Conservation (phyloP, 257 asterid species). For the Solanum chiquidenum region DNA sequence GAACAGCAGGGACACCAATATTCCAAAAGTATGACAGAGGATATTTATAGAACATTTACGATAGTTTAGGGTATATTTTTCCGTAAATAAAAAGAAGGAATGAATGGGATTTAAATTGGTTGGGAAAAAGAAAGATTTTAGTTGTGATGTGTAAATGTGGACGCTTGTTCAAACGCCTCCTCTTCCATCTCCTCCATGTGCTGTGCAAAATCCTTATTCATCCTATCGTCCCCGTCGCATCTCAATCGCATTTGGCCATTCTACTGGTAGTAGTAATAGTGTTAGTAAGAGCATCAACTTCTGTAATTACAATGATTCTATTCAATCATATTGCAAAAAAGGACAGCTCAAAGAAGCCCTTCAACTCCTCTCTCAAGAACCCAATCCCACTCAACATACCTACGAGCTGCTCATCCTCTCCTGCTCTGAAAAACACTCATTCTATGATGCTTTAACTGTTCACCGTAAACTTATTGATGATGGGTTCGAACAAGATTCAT, state of each 20-base stretch:
- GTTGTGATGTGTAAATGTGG: background rate
- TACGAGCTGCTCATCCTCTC: conserved; percentile 73
- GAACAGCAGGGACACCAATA: too few relatives aligned
- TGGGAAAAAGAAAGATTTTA: too few relatives aligned
- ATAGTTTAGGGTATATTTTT: too few relatives aligned
- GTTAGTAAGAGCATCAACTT: background rate
- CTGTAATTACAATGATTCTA: conserved; percentile 31
- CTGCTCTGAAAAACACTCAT: conserved; percentile 31
- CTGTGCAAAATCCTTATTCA: background rate
- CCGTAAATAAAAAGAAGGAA: too few relatives aligned
- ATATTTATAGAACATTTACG: rapidly evolving
- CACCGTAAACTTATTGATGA: conserved; percentile 42
- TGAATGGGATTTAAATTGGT: too few relatives aligned
- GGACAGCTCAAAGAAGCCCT: conserved; percentile 77
- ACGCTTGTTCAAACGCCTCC: background rate
- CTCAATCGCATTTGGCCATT: background rate
- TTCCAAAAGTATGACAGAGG: rapidly evolving
- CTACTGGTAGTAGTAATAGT: background rate
- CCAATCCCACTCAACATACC: conserved; percentile 58
- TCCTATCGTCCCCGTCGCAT: background rate
- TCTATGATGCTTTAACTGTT: conserved; percentile 42
- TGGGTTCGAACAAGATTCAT: conserved; percentile 71
- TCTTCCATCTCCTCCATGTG: background rate
- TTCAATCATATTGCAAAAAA: conserved; percentile 71
- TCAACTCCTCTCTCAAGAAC: conserved; percentile 44